Percentiles rank a stretch among this genome's conserved stretches.
Conservation (phyloP, 306 rosid genomes). For the Pterocarpus macrocarpus region DNA sequence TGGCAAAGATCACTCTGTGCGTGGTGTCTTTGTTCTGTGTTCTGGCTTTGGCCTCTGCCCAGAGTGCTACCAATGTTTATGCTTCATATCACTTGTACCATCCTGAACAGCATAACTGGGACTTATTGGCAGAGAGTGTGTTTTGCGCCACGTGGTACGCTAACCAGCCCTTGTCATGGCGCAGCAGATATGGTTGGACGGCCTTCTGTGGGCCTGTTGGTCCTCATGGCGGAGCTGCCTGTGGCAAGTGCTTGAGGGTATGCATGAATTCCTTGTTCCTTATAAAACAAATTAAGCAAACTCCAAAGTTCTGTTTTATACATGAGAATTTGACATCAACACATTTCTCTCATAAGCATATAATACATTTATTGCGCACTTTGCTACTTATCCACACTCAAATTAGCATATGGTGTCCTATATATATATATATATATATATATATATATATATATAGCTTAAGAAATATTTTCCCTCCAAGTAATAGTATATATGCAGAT, state of each 20-base stretch:
- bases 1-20: slow-evolving; percentile 40
- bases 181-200: slow-evolving; percentile 85
- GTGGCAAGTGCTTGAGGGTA: slow-evolving; percentile 78
- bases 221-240: slow-evolving; percentile 60
- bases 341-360: too few relatives aligned
- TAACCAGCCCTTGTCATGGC: slow-evolving; percentile 66
- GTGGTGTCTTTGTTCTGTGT: slow-evolving; percentile 28
- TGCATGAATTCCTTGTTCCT: neutral
- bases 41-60: slow-evolving; percentile 50
- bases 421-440: too few relatives aligned
- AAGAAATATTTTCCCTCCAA: too few relatives aligned
- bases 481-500: too few relatives aligned
- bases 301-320: too few relatives aligned
- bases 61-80: slow-evolving; percentile 62
- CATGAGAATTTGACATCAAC: too few relatives aligned
- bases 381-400: too few relatives aligned
- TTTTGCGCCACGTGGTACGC: slow-evolving; percentile 88
- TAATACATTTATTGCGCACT: too few relatives aligned
- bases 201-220: slow-evolving; percentile 80
- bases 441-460: too few relatives aligned
- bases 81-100: slow-evolving; percentile 70
- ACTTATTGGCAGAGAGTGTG: slow-evolving; percentile 58
- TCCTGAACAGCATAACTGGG: slow-evolving; percentile 70
- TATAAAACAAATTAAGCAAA: too few relatives aligned
- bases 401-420: too few relatives aligned